phyloP scores from a whole-genome alignment of 2,329 filamentous ascomycete species.

The Stagonosporopsis rhizophila region DNA sequence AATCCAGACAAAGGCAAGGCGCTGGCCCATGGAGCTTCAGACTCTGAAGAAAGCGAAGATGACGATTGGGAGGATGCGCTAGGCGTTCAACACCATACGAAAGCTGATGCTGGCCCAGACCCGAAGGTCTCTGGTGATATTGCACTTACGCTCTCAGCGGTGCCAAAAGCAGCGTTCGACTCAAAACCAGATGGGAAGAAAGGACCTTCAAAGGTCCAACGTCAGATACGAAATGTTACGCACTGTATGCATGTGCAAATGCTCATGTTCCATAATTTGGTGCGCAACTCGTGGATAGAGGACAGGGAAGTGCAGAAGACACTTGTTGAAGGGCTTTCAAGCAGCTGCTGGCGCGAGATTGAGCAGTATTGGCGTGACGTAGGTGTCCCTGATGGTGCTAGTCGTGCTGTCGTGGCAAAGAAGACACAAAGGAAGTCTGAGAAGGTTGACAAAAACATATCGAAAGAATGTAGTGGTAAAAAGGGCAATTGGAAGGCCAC shows the following conservation, averaged over 20 bases:
- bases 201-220: slow-evolving; percentile 83
- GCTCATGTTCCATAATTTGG: slow-evolving; percentile 86
- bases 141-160: slow-evolving; percentile 69
- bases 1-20: slow-evolving; percentile 50
- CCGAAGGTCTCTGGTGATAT: slow-evolving; percentile 69
- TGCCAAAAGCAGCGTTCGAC: slow-evolving; percentile 33
- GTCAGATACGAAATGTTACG: slow-evolving; percentile 76
- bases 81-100: slow-evolving; percentile 41
- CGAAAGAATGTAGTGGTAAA: slow-evolving; percentile 51
- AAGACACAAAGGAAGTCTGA: slow-evolving; percentile 73
- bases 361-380: slow-evolving; percentile 66
- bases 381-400: slow-evolving; percentile 84
- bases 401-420: slow-evolving; percentile 70
- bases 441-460: slow-evolving; percentile 62
- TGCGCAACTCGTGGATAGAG: slow-evolving; percentile 57
- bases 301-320: slow-evolving; percentile 44
- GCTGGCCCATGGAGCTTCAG: slow-evolving; percentile 33
- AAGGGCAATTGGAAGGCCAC: slow-evolving; percentile 50
- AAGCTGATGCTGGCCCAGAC: slow-evolving; percentile 45
- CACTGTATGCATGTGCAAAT: slow-evolving; percentile 90
- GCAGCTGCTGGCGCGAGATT: slow-evolving; percentile 46
- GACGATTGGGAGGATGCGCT: slow-evolving; percentile 52
- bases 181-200: slow-evolving; percentile 70
- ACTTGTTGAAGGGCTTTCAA: slow-evolving; percentile 38
- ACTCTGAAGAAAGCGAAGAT: slow-evolving; percentile 49